Evolutionary conservation across 768 basidiomycete species (phyloP), one percentile per base, ranked within the genome.

Genomic region (Sporobolomyces roseus): DNA sequence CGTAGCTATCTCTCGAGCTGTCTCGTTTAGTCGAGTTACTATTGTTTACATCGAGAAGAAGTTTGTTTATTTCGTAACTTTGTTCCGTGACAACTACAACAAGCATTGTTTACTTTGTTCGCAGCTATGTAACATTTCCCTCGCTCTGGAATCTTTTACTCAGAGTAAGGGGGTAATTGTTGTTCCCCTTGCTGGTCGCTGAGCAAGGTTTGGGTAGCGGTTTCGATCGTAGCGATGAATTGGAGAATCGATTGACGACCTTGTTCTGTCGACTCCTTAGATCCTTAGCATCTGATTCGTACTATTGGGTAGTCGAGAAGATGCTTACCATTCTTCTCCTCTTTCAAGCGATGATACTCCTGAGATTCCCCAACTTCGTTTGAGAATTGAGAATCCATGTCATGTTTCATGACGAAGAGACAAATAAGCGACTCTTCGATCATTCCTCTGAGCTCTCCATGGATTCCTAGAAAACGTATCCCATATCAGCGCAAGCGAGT

Each of bases 271-370:
- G 27, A 29, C 32, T 5, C 41, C 16, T 53, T 9, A 17, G 61
- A 35, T 17, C 29, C n/a, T 51, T 6, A 13, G 21, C 45, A 7
- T 21, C 45, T 7, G 21, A 23, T 23, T 14, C 64, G 38, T 16
- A 13, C 19, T 53, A 30, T 10, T 10, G n/a, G 49, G 25, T 12
- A 48, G 46, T 48, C 7, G 23, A 38, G 38, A 41, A 41, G 17
- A 41, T 41, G 9, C 58, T 50, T n/a, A 53, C 65, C 65, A 7
- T 53, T 50, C 43, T 43, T 43, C 25, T 27, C 51, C 25, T 66
- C 65, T 27, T 13, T 6, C 41, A 27, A 27, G 10, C 30, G 9
- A 21, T 53, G 52, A 32, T 4, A 23, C 33, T 32, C 7, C 19
- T n/a, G 13, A 14, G 9, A 29, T 4, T 43, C 10, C 45, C n/a